Conservation (phyloP, 768 basidiomycete genomes). For the Chlorophyllum brunneum region DNA sequence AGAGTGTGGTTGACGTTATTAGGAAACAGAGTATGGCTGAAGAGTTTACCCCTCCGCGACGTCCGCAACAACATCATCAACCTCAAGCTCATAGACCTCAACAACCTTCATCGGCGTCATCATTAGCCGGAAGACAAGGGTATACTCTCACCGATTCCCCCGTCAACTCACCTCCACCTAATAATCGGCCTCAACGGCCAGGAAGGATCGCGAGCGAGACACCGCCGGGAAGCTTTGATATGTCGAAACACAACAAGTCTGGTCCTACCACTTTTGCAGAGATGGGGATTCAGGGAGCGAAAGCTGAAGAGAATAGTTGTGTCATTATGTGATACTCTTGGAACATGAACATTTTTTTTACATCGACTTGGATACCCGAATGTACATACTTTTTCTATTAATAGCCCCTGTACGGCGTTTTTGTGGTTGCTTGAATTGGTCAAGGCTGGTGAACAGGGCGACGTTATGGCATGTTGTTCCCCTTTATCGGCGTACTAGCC, state of each 20-base stretch:
- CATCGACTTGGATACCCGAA: background rate
- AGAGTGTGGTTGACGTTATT: slow-evolving; percentile 50
- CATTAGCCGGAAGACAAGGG: too few relatives aligned
- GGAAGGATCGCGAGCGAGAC: too few relatives aligned
- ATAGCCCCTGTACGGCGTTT: background rate
- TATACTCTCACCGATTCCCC: too few relatives aligned
- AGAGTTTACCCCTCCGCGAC: background rate
- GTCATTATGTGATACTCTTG: slow-evolving; percentile 65
- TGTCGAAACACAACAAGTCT: slow-evolving; percentile 14
- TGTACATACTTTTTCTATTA: background rate
- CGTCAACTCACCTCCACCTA: too few relatives aligned
- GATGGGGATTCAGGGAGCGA: slow-evolving; percentile 85
- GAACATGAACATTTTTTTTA: background rate
- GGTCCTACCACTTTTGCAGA: slow-evolving; percentile 65
- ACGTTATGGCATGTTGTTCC: too few relatives aligned
- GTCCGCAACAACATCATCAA: slow-evolving; percentile 8
- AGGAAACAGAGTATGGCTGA: slow-evolving; percentile 32
- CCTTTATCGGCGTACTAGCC: too few relatives aligned
- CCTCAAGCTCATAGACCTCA: slow-evolving; percentile 16
- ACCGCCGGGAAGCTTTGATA: background rate
- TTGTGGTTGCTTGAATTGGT: too few relatives aligned
- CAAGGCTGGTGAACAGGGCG: too few relatives aligned
- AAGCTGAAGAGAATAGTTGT: slow-evolving; percentile 80
- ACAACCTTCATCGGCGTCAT: slow-evolving; percentile 29
- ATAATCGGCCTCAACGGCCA: background rate